Evolutionary conservation across 306 rosid species (phyloP).

Genomic region (Clitoria ternatea): DNA sequence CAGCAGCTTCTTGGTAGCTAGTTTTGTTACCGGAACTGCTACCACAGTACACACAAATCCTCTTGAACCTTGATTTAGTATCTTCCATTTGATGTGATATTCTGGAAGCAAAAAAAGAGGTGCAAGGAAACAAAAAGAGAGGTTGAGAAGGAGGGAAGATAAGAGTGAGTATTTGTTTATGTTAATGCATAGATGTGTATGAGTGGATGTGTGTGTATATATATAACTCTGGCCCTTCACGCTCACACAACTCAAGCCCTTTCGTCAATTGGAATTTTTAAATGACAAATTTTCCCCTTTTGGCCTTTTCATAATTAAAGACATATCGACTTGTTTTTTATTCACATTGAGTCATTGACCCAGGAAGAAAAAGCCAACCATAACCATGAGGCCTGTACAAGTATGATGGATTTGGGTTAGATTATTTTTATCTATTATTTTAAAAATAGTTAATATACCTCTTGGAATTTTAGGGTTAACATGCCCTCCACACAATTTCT

Average conservation of each 20-base stretch:
- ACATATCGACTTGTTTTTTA: not conserved
- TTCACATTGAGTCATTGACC: slow-evolving; percentile 12
- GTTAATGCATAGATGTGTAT: not conserved
- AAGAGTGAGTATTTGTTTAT: not conserved
- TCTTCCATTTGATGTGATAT: slow-evolving; percentile 56
- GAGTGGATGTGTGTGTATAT: not conserved
- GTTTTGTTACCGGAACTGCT: slow-evolving; percentile 97
- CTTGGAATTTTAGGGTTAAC: too few relatives aligned
- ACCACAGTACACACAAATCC: slow-evolving; percentile 96
- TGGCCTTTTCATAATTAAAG: slow-evolving; percentile 5
- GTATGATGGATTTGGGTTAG: too few relatives aligned
- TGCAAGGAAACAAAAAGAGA: not conserved
- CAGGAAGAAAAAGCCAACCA: not conserved
- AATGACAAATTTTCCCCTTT: not conserved
- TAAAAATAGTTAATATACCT: too few relatives aligned
- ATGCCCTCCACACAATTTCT: too few relatives aligned
- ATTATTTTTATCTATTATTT: too few relatives aligned
- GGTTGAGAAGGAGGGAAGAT: not conserved
- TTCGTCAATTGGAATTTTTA: not conserved
- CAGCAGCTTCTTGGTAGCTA: slow-evolving; percentile 92
- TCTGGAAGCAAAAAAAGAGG: not conserved
- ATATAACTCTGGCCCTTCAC: not conserved
- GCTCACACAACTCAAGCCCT: not conserved
- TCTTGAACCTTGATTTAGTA: slow-evolving; percentile 71
- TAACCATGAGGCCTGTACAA: not conserved